A percentile compares a stretch with the other conserved stretches of the same genome.
These are phyloP conservation scores for Ephemerocybe angulata DNA, from an alignment of 768 basidiomycete genomes.

Conservation along the genomic window DNA sequence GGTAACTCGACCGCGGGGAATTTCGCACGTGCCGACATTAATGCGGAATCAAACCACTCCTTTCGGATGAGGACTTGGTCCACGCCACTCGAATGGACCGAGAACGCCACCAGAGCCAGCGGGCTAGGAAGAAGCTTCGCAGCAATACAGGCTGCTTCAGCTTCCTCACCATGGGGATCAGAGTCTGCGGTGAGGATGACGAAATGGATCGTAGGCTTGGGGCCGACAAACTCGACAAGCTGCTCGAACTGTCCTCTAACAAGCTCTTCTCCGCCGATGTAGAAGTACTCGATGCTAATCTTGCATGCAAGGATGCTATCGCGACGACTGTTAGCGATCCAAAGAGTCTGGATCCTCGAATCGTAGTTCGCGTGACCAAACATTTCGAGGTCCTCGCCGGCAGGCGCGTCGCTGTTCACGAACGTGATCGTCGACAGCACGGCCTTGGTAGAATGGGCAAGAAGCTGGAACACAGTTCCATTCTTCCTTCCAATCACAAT, in stretches of 20 bases:
- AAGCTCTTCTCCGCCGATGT: conserved; percentile 57
- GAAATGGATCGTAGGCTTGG: conserved; percentile 85
- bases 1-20: conserved; percentile 47
- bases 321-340: conserved; percentile 83
- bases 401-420: conserved; percentile 44
- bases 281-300: conserved; percentile 62
- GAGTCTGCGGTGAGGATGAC: conserved; percentile 83
- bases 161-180: conserved; percentile 78
- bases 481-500: conserved; percentile 80
- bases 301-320: conserved; percentile 82
- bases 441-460: conserved; percentile 69
- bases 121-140: conserved; percentile 76
- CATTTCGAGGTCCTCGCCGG: conserved; percentile 75
- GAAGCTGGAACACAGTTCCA: conserved; percentile 79
- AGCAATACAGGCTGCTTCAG: conserved; percentile 78
- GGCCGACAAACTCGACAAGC: conserved; percentile 76
- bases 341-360: conserved; percentile 78
- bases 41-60: conserved; percentile 79
- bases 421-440: conserved; percentile 80
- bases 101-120: conserved; percentile 79
- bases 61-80: conserved; percentile 84
- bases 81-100: conserved; percentile 85
- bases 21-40: conserved; percentile 53
- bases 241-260: conserved; percentile 73
- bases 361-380: conserved; percentile 87